These are phyloP conservation scores for Salix arbutifolia DNA, from an alignment of 345 rosid genomes.

Conservation along the genomic window DNA sequence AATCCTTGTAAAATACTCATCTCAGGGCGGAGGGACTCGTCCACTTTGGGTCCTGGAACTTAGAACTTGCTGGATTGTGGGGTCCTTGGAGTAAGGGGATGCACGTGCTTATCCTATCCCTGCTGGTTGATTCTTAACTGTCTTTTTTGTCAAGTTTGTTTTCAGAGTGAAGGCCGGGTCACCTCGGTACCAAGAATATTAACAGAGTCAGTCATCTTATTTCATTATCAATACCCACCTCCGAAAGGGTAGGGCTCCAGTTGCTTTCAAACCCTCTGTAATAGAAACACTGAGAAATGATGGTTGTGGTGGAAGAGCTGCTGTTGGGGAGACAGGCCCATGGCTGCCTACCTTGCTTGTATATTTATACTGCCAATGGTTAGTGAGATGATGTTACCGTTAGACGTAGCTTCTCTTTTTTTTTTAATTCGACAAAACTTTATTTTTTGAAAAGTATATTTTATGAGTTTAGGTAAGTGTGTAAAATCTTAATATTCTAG, in stretches of 20 bases:
- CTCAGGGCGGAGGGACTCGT: conserved; percentile 9
- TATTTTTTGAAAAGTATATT: fast-evolving
- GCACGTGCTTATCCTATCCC: conserved; percentile 32
- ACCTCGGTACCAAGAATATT: conserved; percentile 23
- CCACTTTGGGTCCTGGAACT: conserved; percentile 23
- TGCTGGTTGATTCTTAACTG: conserved; percentile 6
- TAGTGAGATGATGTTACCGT: too few species aligned
- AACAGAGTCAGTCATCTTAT: conserved; percentile 16
- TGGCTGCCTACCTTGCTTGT: background rate
- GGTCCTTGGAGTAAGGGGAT: conserved; percentile 28
- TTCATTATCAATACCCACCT: background rate
- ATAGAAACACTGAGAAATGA: background rate
- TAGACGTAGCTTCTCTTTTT: too few species aligned
- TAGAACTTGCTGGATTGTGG: conserved; percentile 25
- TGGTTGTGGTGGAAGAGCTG: conserved; percentile 12
- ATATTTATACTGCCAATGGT: background rate
- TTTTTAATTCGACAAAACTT: too few species aligned
- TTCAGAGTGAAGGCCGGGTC: conserved; percentile 1
- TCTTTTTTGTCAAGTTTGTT: conserved; percentile 16
- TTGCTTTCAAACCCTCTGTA: conserved; percentile 6
- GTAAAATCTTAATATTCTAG: fast-evolving
- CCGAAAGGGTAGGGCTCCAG: conserved; percentile 10
- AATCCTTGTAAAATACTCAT: conserved; percentile 54
- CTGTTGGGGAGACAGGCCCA: conserved; percentile 21
- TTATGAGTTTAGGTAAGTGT: fast-evolving